Percentiles rank a stretch among this genome's conserved stretches.
These are phyloP conservation scores for Tricholoma bakamatsutake DNA, from an alignment of 768 basidiomycete species.

Conservation along the genomic window DNA sequence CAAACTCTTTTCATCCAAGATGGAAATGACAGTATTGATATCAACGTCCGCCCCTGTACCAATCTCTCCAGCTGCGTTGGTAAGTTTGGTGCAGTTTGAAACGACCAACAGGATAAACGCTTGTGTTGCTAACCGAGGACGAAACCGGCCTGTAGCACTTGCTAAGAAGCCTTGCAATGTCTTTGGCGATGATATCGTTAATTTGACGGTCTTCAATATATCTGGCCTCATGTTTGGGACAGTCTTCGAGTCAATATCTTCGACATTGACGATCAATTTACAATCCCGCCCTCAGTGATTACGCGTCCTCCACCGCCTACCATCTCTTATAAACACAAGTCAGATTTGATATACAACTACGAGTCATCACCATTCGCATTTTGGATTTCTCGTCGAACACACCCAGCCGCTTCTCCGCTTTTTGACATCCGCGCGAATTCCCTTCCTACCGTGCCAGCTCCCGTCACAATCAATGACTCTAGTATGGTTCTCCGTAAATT, in stretches of 20 bases:
- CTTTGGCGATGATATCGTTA: constrained; percentile 52
- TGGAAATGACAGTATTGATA: not conserved
- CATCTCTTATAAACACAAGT: constrained; percentile 29
- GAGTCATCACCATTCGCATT: constrained; percentile 64
- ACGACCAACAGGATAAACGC: constrained; percentile 42
- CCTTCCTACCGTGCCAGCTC: constrained; percentile 53
- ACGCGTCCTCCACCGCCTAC: constrained; percentile 33
- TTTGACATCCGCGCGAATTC: constrained; percentile 68
- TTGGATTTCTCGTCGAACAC: constrained; percentile 69
- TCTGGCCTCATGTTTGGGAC: not conserved
- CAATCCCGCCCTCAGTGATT: constrained; percentile 47
- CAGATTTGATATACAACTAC: constrained; percentile 69
- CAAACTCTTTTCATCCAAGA: constrained; percentile 3
- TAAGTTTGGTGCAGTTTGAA: not conserved
- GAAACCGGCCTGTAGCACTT: constrained; percentile 45
- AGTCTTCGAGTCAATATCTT: constrained; percentile 67
- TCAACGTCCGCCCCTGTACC: constrained; percentile 10
- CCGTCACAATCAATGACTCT: constrained; percentile 44
- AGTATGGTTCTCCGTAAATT: constrained; percentile 57
- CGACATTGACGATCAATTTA: constrained; percentile 54
- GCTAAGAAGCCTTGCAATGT: constrained; percentile 56
- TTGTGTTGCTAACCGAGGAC: constrained; percentile 38
- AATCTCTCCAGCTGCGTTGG: constrained; percentile 7
- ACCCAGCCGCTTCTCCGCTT: constrained; percentile 46
- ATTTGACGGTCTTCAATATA: constrained; percentile 42